phyloP scores from a whole-genome alignment of 495 filamentous ascomycete species.

The Beverwykella pulmonaria region DNA sequence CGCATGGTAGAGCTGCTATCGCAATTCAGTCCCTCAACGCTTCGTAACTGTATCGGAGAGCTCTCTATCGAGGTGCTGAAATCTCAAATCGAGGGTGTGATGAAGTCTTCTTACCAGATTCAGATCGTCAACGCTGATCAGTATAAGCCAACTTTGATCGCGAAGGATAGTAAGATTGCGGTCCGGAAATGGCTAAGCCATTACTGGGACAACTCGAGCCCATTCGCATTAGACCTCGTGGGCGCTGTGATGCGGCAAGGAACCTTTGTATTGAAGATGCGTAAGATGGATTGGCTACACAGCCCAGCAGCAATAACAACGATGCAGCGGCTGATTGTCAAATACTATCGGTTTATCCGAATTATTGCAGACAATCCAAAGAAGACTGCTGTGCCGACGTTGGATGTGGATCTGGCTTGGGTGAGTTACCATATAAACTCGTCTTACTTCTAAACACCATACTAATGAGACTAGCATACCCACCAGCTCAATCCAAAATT shows the following conservation, averaged over 20 bases:
- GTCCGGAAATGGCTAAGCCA: constrained; percentile 75
- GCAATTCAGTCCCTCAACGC: background rate
- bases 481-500: constrained; percentile 63
- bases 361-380: constrained; percentile 63
- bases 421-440: constrained; percentile 9
- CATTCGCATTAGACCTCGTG: constrained; percentile 73
- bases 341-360: constrained; percentile 69
- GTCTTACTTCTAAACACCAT: constrained; percentile 58
- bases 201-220: constrained; percentile 76
- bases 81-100: background rate
- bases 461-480: constrained; percentile 48
- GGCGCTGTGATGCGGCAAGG: constrained; percentile 81
- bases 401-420: constrained; percentile 90
- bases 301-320: constrained; percentile 64
- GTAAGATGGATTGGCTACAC: constrained; percentile 74
- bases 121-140: constrained; percentile 23
- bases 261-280: constrained; percentile 81
- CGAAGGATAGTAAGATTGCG: constrained; percentile 50
- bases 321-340: constrained; percentile 66
- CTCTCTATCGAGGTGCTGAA: constrained; percentile 19
- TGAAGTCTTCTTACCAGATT: background rate
- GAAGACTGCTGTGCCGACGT: constrained; percentile 71
- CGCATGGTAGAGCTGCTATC: constrained; percentile 50
- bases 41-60: background rate
- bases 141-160: constrained; percentile 16